Evolutionary conservation across 2,329 filamentous ascomycete species (phyloP), one percentile per base, ranked within the genome.

Genomic region (Amauroascus verrucosus): DNA sequence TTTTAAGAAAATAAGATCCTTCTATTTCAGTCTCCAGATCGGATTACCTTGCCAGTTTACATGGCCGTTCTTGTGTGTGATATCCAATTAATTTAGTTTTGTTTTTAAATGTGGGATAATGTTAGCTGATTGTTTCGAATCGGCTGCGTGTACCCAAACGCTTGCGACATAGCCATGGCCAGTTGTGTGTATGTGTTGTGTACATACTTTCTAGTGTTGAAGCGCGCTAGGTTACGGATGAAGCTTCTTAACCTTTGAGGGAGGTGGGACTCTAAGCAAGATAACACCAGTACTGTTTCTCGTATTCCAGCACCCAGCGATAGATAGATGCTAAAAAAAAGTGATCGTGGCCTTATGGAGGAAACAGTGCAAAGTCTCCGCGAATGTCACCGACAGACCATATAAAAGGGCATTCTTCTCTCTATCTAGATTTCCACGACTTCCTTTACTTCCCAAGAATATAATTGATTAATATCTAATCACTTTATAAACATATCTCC

Each of bases 1-100:
- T 72, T 58, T 63, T 71, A 37, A 68, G 68, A 50, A 65, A 62
- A 51, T 66, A 48, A 55, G 30, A 33, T 37, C 16, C n/a, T 24
- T 26, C 6, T 22, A 26, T 4, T 26, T 48, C 9, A 26, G 30
- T 44, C 16, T 9, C 6, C 18, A 8, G 38, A 4, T 22, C 22
- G 11, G 18, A 24, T 41, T 24, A 41, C 4, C 18, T 40, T 40
- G 37, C 13, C 30, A 7, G 24, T 7, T 44, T 44, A 28, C 24
- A 16, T 30, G 24, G n/a, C 16, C 41, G 24, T 44, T 16, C 14
- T 6, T 16, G 16, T 30, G 13, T 9, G 28, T 30, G 41, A 44
- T 30, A 41, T 41, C 38, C 38, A 41, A 22, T 14, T 24, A 16
- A 20, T 24, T 41, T 41, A 9, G 13, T 11, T 4, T 22, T 16